Evolutionary conservation across 2,329 filamentous ascomycete genomes (phyloP).

Genomic region (Ophiostoma piceae): DNA sequence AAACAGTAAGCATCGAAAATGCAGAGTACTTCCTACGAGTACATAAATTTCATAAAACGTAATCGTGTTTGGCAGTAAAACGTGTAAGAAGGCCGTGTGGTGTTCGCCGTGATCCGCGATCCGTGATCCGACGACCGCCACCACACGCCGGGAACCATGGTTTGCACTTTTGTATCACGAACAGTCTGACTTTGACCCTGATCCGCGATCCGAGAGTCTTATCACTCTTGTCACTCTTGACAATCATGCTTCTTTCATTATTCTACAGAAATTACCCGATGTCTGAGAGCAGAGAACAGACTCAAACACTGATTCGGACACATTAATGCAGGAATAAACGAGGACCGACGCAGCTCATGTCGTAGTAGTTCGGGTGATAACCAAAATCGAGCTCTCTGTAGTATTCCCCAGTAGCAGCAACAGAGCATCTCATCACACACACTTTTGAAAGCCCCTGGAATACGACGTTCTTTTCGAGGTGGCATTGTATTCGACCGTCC

Average conservation of each 20-base stretch:
- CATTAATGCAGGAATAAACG: neutral
- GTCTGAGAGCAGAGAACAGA: neutral
- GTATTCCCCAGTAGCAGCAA: neutral
- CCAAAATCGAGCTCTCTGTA: neutral
- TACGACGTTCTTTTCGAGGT: constrained; percentile 1
- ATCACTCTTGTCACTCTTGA: neutral
- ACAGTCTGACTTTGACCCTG: neutral
- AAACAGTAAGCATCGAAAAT: neutral
- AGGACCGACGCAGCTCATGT: neutral
- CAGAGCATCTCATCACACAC: neutral
- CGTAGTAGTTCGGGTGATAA: neutral
- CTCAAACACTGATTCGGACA: neutral
- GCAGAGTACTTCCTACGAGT: neutral
- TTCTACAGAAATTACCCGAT: constrained; percentile 1
- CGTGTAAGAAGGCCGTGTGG: neutral
- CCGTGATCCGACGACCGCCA: neutral
- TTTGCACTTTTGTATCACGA: neutral
- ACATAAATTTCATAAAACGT: neutral
- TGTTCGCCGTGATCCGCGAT: neutral
- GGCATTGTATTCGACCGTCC: neutral
- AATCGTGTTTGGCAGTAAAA: neutral
- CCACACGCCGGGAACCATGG: neutral
- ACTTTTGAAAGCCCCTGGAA: neutral
- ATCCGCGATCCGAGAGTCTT: neutral
- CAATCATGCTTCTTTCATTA: neutral